Base-by-base conservation (phyloP, 2,329 filamentous ascomycete species). In the Pyrenophora seminiperda region DNA sequence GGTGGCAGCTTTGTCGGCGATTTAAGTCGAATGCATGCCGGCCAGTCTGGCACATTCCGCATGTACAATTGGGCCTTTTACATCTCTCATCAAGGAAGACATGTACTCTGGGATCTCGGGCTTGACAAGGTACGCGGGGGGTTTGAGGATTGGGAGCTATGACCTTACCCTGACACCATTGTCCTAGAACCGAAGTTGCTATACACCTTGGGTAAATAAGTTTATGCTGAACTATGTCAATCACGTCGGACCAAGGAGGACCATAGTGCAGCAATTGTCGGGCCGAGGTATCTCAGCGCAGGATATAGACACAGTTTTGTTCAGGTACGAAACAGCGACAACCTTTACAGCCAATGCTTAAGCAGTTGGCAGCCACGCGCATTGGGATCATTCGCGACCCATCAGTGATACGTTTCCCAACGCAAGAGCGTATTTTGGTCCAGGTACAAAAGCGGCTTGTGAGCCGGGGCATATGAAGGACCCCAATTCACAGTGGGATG, bases 1-100 rank as follows among this genome's bases (percentile, higher is more conserved):
- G 68, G 68, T 7, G 68, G 68, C 5, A 71, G 68, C 31, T 70
- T 71, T 38, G 54, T 68, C 5, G 68, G 54, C 4, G 65, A 70
- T 15, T 19, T 61, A 14, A 50, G 53, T 30, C 63, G 59, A 30
- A 42, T 71, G 37, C 68, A 71, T 58, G 62, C 63, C n/a, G 64
- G 61, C 7, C 44, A 34, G 22, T 62, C 53, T 29, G 61, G 57
- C 15, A 65, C 54, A 13, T 70, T 66, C 55, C 64, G 68, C 24
- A 70, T 70, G 67, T 71, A 71, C 44, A 66, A 71, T 39, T 71
- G 68, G 67, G 67, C 67, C 1, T 71, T 71, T 32, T 60, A 66
- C 46, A 60, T 71, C 15, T 50, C 49, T 7, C 63, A 70, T 46
- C 37, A 48, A 2, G 61, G 57, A 18, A 56, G 59, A 33, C 64